Base-by-base conservation (phyloP, 805 yeast species). In the Nakazawaea anatomiae region DNA sequence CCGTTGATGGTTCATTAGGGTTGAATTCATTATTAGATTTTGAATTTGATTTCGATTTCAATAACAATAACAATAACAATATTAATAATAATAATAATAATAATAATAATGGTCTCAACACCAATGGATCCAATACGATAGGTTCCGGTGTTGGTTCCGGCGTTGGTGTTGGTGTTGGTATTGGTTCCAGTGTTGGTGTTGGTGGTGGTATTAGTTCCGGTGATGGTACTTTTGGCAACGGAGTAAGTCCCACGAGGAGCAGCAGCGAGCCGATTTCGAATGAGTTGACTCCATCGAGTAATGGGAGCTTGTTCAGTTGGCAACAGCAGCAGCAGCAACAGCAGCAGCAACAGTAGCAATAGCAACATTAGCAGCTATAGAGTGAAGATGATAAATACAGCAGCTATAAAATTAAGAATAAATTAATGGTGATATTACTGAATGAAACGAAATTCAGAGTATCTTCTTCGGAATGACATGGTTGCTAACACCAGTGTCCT, bases 1-100 rank as follows among this genome's bases (percentile, higher is more conserved):
- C 85, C n/a, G 89, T 89, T 3, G 94, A 87, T 67, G 92, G 89
- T 1, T 87, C 92, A 0, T 67, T 86, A 40, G 92, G 92, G 1
- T 67, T 87, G 50, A 89, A 87, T 1, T 86, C 86, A 8, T 75
- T 85, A 58, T 65, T 86, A 51, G 85, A 80, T 49, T 70, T 74
- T 60, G 74, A 69, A 46, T 59, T 70, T 28, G 68, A 59, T 39
- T 46, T 54, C 28, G 46, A 47, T 54, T 65, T 47, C 30, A 14
- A 14, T 14, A 34, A 34, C 27, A 11, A 11, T 5, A 42, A 42
- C 25, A 18, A 18, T 7, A 40, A 40, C 4, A 40, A 42, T 5
- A 11, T 2, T 32, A 25, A 4, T 14, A 34, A 14, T 28, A 25
- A 25, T 7, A 42, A 42, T 29, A 18, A 7, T 42, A 11, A 10